Evolutionary conservation across 371 early-diverging fungal species (phyloP).

Genomic region (Mucor lusitanicus): DNA sequence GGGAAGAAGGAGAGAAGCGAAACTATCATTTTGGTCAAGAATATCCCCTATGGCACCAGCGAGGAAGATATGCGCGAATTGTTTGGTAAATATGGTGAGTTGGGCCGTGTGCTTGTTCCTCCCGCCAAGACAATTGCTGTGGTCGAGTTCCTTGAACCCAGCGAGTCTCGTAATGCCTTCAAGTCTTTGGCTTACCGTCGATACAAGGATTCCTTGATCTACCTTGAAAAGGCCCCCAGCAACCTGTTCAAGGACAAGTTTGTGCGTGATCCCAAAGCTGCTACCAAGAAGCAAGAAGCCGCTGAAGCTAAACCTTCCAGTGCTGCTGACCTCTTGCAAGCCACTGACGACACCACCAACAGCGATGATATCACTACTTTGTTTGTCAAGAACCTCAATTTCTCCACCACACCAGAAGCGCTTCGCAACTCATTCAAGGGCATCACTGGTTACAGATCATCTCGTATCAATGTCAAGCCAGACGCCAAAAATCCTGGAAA

Average conservation of each 20-base stretch:
- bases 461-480: slow-evolving; percentile 77
- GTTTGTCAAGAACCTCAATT: slow-evolving; percentile 95
- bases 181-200: slow-evolving; percentile 86
- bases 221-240: slow-evolving; percentile 92
- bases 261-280: slow-evolving; percentile 37
- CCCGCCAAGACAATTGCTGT: slow-evolving; percentile 95
- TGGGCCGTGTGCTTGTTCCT: slow-evolving; percentile 90
- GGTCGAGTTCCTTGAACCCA: slow-evolving; percentile 88
- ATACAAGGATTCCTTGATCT: slow-evolving; percentile 88
- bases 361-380: slow-evolving; percentile 69
- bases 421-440: slow-evolving; percentile 71
- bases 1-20: slow-evolving; percentile 79
- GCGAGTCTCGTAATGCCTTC: slow-evolving; percentile 92
- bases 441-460: slow-evolving; percentile 75
- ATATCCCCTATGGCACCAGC: slow-evolving; percentile 82
- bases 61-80: slow-evolving; percentile 80
- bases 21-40: slow-evolving; percentile 92
- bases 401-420: slow-evolving; percentile 78
- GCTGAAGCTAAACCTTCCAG: slow-evolving; percentile 29
- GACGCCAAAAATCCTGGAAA: slow-evolving; percentile 79
- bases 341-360: slow-evolving; percentile 38
- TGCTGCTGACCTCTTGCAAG: slow-evolving; percentile 48
- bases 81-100: slow-evolving; percentile 84
- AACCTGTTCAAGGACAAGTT: slow-evolving; percentile 74
- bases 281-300: slow-evolving; percentile 27